These are phyloP conservation scores for Gossypium australe DNA, from an alignment of 345 rosid genomes.

Conservation along the genomic window DNA sequence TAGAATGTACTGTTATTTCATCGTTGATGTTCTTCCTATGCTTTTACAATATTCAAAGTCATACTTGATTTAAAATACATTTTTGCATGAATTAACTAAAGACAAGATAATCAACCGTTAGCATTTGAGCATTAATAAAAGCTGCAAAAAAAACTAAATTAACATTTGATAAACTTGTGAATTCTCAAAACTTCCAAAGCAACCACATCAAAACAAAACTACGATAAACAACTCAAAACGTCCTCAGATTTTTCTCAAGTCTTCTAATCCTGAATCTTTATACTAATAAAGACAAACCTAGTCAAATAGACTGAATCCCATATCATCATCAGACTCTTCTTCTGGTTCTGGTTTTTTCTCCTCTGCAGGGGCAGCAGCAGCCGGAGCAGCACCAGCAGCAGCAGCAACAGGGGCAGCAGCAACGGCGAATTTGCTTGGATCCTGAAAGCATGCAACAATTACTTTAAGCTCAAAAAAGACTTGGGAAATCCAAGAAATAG, in stretches of 20 bases:
- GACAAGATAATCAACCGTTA: too few relatives aligned
- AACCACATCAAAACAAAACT: neutral
- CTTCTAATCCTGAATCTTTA: neutral
- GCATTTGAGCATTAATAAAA: too few relatives aligned
- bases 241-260: neutral
- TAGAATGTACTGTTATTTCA: neutral
- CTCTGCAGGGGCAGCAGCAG: conserved; percentile 42
- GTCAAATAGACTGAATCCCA: conserved; percentile 81
- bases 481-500: too few relatives aligned
- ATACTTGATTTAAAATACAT: too few relatives aligned
- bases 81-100: too few relatives aligned
- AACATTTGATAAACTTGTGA: too few relatives aligned
- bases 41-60: too few relatives aligned
- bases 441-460: conserved; percentile 29
- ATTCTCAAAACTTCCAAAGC: neutral
- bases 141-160: too few relatives aligned
- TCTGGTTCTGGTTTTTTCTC: conserved; percentile 73
- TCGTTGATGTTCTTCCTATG: neutral
- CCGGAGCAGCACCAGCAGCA: conserved; percentile 20
- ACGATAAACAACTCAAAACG: neutral
- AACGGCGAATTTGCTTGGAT: conserved; percentile 72
- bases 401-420: conserved; percentile 40
- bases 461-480: neutral
- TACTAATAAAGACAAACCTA: conserved; percentile 19
- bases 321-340: conserved; percentile 78